A percentile compares a stretch with the other conserved stretches of the same genome.
These are phyloP conservation scores for Penicillium arizonense DNA, from an alignment of 495 filamentous ascomycete genomes.

Conservation along the genomic window DNA sequence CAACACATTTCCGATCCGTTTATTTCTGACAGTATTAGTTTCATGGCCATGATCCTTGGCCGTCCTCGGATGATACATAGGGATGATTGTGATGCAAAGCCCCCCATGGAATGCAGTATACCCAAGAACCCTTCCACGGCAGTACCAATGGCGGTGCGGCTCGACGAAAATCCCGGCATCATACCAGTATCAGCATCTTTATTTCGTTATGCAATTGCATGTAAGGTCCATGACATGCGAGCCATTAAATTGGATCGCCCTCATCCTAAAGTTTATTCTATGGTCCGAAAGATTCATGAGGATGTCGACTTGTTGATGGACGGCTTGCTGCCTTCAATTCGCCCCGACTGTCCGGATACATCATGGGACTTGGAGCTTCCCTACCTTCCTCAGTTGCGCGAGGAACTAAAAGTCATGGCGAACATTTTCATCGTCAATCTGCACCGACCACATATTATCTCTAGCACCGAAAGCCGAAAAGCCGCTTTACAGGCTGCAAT, in stretches of 20 bases:
- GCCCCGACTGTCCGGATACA: no score
- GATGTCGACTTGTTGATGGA: no score
- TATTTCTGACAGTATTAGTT: constrained; percentile 5
- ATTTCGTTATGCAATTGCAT: no score
- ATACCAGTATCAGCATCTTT: no score
- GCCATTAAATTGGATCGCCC: no score
- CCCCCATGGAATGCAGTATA: constrained; percentile 5
- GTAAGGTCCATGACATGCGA: no score
- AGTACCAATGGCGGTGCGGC: no score
- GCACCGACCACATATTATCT: constrained; percentile 3
- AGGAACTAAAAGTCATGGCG: neutral
- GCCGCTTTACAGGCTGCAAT: constrained; percentile 7
- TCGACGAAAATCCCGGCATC: no score
- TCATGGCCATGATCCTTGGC: constrained; percentile 18
- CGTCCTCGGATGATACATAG: constrained; percentile 1
- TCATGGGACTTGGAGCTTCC: no score
- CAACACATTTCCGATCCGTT: neutral
- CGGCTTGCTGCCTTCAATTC: no score
- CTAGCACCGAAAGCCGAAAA: constrained; percentile 7
- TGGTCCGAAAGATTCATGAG: no score
- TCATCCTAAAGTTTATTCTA: no score
- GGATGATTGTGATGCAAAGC: constrained; percentile 9
- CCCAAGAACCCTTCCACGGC: neutral
- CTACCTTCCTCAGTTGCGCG: neutral
- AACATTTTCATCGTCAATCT: constrained; percentile 5